Conservation (phyloP, 495 filamentous ascomycete genomes). For the Aspergillus biplanus region DNA sequence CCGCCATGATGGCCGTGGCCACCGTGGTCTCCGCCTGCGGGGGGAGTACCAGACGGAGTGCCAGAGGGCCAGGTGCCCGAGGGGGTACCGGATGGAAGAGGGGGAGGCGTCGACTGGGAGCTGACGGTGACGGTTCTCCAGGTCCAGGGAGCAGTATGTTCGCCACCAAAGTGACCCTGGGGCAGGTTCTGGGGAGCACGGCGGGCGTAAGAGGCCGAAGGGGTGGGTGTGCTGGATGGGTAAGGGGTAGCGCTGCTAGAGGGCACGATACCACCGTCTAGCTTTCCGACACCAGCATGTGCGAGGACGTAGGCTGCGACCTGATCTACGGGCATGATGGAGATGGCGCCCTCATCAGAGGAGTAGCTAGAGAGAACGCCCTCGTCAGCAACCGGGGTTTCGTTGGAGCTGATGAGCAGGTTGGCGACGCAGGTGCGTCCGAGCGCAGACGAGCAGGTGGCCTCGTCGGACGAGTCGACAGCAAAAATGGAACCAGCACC, state of each 20-base stretch:
- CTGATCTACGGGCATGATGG: slow-evolving; percentile 24
- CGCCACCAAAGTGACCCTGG: too few relatives aligned
- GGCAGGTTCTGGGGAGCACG: too few relatives aligned
- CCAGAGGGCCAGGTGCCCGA: neutral
- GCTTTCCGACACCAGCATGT: slow-evolving; percentile 37
- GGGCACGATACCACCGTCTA: slow-evolving; percentile 18
- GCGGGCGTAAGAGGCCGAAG: slow-evolving; percentile 18
- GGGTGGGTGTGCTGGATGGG: slow-evolving; percentile 8
- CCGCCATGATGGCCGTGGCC: neutral
- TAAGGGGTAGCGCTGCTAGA: slow-evolving; percentile 14
- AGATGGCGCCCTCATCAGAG: slow-evolving; percentile 24
- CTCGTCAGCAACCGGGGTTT: slow-evolving; percentile 27
- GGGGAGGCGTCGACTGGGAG: neutral
- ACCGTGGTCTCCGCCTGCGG: neutral
- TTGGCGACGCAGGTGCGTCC: slow-evolving; percentile 36
- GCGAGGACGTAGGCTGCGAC: slow-evolving; percentile 32
- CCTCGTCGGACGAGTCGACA: slow-evolving; percentile 23
- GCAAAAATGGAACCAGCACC: slow-evolving; percentile 30
- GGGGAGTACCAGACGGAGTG: neutral
- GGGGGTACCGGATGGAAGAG: slow-evolving; percentile 4
- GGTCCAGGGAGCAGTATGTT: neutral
- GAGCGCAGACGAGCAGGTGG: slow-evolving; percentile 31
- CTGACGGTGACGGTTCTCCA: slow-evolving; percentile 23
- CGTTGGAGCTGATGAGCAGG: slow-evolving; percentile 28
- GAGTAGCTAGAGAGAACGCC: slow-evolving; percentile 31